A percentile compares a stretch with the other conserved stretches of the same genome.
Conservation (phyloP, 192 early-diverging fungal genomes). For the Podila verticillata region DNA sequence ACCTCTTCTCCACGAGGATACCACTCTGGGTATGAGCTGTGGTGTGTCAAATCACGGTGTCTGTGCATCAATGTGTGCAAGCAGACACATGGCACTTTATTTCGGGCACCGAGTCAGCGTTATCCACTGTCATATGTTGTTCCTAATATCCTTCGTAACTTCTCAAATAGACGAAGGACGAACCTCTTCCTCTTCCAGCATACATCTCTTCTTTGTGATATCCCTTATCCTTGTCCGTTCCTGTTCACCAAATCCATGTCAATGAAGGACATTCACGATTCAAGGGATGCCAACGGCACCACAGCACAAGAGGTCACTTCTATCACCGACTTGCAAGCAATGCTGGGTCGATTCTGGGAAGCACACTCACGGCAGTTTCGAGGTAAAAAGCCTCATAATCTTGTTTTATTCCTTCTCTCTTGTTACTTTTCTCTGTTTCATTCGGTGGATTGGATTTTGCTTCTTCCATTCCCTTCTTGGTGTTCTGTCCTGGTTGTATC, state of each 20-base stretch:
- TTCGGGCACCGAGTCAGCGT: too few species aligned
- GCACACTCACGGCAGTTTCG: constrained; percentile 44
- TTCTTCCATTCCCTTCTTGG: too few species aligned
- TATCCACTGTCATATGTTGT: too few species aligned
- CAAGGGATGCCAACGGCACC: constrained; percentile 9
- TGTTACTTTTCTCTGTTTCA: not conserved
- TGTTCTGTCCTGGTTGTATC: too few species aligned
- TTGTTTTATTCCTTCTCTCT: not conserved
- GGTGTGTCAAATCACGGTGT: too few species aligned
- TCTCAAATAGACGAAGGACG: too few species aligned
- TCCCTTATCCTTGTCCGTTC: not conserved
- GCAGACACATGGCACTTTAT: too few species aligned
- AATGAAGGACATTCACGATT: constrained; percentile 27
- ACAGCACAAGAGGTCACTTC: constrained; percentile 35
- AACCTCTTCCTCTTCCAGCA: not conserved
- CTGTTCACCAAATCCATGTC: not conserved
- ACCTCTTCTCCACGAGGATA: too few species aligned
- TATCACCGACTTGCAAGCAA: constrained; percentile 36
- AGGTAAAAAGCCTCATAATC: constrained; percentile 14
- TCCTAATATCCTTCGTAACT: too few species aligned
- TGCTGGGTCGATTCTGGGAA: constrained; percentile 46
- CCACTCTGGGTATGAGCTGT: too few species aligned
- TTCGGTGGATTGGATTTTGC: too few species aligned
- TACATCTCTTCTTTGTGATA: not conserved
- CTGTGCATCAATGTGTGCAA: too few species aligned